These are phyloP conservation scores for Willaertia magna DNA, from an alignment of 208 protist genomes.

Conservation along the genomic window DNA sequence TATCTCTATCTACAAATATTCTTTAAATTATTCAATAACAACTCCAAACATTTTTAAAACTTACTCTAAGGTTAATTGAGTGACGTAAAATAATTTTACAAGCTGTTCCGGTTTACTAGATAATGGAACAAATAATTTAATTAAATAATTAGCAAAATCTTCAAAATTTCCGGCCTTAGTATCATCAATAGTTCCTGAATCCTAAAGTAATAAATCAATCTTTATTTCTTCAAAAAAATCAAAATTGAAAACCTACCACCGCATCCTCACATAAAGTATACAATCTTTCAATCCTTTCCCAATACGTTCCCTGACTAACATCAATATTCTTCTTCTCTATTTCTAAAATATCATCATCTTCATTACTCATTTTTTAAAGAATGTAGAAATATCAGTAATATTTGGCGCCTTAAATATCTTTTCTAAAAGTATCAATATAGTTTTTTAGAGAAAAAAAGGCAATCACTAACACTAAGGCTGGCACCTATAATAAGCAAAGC, in stretches of 20 bases:
- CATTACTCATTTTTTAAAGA: no score
- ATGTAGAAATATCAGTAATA: no score
- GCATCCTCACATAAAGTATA: not conserved
- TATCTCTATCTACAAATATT: not conserved
- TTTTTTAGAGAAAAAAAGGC: no score
- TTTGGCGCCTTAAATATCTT: no score
- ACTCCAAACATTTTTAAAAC: not conserved
- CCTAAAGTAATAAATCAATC: not conserved
- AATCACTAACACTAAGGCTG: no score
- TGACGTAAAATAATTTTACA: not conserved
- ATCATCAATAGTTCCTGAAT: not conserved
- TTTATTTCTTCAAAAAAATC: no score
- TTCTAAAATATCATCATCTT: not conserved
- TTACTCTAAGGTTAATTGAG: not conserved
- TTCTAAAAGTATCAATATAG: no score
- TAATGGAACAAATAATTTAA: not conserved
- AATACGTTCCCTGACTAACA: not conserved
- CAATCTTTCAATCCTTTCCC: not conserved
- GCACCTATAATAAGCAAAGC: no score
- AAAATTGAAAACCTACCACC: not conserved
- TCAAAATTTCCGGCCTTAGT: not conserved
- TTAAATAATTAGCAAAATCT: not conserved
- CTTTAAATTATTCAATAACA: not conserved
- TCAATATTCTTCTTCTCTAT: not conserved
- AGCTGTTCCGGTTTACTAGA: not conserved